Conservation (phyloP, 2,329 filamentous ascomycete genomes). For the Botrytis tulipae region DNA sequence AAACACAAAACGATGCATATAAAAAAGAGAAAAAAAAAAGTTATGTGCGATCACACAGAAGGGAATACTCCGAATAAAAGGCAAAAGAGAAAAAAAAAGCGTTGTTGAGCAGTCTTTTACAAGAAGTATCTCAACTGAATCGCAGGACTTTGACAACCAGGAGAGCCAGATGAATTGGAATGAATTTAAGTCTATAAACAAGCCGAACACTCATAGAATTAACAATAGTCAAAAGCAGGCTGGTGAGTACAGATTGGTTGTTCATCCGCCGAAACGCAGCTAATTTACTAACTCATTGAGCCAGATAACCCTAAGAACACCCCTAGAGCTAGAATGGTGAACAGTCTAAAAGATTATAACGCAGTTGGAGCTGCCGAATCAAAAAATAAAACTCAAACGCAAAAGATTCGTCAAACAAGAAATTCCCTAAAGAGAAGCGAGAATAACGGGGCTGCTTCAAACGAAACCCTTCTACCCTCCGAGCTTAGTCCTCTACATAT, state of each 20-base stretch:
- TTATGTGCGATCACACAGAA: not conserved
- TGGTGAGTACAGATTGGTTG: not conserved
- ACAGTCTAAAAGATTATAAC: not conserved
- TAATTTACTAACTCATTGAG: not conserved
- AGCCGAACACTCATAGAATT: not conserved
- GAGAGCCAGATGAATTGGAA: no score
- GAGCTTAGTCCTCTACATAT: accelerated
- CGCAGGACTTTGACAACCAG: not conserved
- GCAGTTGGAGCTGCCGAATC: not conserved
- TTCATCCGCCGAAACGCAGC: not conserved
- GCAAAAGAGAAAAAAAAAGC: not conserved
- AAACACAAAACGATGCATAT: not conserved
- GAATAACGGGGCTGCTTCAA: not conserved
- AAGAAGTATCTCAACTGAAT: not conserved
- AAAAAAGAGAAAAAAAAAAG: not conserved
- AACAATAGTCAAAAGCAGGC: not conserved
- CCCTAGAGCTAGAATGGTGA: not conserved
- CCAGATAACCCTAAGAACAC: not conserved
- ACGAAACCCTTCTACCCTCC: not conserved
- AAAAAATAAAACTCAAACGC: not conserved
- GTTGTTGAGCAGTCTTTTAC: not conserved
- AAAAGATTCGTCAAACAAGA: not conserved
- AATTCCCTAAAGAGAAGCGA: not conserved
- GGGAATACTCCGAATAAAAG: not conserved
- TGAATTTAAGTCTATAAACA: not conserved